Evolutionary conservation across 805 yeast species (phyloP), one percentile per base, ranked within the genome.

Genomic region (Kodamaea restingae): DNA sequence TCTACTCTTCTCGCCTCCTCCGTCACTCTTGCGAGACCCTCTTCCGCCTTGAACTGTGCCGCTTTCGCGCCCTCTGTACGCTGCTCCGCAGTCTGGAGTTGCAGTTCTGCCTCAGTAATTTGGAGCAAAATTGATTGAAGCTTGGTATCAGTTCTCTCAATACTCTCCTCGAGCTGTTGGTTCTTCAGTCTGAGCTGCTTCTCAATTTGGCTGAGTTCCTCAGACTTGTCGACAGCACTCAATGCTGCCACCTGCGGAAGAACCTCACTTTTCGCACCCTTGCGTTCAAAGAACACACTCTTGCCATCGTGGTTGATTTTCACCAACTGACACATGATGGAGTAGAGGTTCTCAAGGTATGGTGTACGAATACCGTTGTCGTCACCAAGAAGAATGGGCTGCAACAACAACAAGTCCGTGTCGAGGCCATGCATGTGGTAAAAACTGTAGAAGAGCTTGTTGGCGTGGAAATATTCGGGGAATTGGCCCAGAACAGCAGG

Each of bases 361-460:
- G 97, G 96, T 0, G 96, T 87, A 56, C 84, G 82, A 39, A 88
- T 80, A 35, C 83, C 81, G 55, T 77, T 76, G 56, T 88, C 96
- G 63, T 88, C 96, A n/a, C 93, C 95, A 41, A 88, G 68, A 40
- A 90, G 66, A 38, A 90, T 90, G 4, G 96, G 95, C 55, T 88
- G 95, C 45, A 90, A 72, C 39, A 90, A 65, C 31, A 88, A 66
- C 54, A 88, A 70, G 63, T 90, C 97, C 30, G 84, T 68, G 44
- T 82, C 78, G 43, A 86, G 58, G 32, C 76, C 78, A 22, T 45
- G 44, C 35, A 49, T 76, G 55, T 56, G 73, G 55, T 64, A 74
- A 52, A 78, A 86, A 52, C 82, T 81, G 58, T 80, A 87, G 46
- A 84, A 81, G 39, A 83, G 63, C 31, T 70, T 63, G 30, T 88